Percentiles rank a stretch among this genome's conserved stretches.
phyloP scores from a whole-genome alignment of 1,139 yeast genomes.

The Debaryomyces robertsiae region DNA sequence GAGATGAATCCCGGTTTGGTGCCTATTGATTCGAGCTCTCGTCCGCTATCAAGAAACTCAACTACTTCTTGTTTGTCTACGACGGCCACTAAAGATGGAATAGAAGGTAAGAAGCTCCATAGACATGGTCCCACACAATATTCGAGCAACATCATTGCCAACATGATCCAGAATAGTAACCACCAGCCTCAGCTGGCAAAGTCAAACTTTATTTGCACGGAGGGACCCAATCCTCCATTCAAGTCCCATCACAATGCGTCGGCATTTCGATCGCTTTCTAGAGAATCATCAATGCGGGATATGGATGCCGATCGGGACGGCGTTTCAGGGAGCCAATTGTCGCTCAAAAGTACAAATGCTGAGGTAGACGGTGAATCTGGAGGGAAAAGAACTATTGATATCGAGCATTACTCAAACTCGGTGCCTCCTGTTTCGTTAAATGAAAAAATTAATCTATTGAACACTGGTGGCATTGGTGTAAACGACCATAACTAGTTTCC shows the following conservation, averaged over 20 bases:
- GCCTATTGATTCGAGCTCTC: constrained; percentile 30
- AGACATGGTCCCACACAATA: constrained; percentile 44
- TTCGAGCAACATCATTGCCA: constrained; percentile 35
- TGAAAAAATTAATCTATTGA: constrained; percentile 34
- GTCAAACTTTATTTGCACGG: not conserved
- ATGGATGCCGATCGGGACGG: constrained; percentile 1
- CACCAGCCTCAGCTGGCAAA: not conserved
- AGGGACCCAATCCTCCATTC: not conserved
- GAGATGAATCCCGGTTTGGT: constrained; percentile 1
- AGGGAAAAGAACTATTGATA: constrained; percentile 11
- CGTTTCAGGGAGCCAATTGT: constrained; percentile 20
- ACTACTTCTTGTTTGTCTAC: constrained; percentile 67
- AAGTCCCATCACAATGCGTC: not conserved
- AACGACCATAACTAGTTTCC: not conserved
- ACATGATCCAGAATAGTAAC: constrained; percentile 28
- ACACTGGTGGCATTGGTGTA: constrained; percentile 14
- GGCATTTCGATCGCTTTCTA: not conserved
- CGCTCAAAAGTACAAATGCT: constrained; percentile 36
- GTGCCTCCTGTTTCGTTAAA: constrained; percentile 31
- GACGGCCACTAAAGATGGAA: constrained; percentile 73
- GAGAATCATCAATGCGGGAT: constrained; percentile 2
- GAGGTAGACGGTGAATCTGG: constrained; percentile 33
- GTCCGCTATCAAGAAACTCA: constrained; percentile 64
- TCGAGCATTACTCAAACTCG: constrained; percentile 11
- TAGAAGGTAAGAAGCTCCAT: constrained; percentile 63